Evolutionary conservation across 768 basidiomycete species (phyloP).

Genomic region (Pholiota conissans): DNA sequence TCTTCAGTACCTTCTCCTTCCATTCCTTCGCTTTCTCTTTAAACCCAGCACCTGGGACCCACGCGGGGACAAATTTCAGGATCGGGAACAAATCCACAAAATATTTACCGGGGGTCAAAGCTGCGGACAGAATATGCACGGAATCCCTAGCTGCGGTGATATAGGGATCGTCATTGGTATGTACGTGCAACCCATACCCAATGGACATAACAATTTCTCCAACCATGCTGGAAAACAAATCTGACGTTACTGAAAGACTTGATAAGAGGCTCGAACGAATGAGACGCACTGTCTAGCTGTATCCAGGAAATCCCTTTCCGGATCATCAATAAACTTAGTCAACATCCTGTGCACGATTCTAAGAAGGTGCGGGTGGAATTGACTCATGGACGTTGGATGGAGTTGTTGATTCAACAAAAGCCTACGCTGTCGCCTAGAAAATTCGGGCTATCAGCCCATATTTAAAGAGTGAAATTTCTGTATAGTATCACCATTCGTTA

Average conservation of each 20-base stretch:
- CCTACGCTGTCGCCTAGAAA: constrained; percentile 16
- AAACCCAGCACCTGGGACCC: constrained; percentile 64
- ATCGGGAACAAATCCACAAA: constrained; percentile 43
- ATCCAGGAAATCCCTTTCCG: constrained; percentile 27
- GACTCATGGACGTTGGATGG: constrained; percentile 9
- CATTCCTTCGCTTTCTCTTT: constrained; percentile 47
- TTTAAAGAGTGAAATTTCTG: no score
- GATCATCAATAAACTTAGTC: constrained; percentile 29
- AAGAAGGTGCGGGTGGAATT: constrained; percentile 25
- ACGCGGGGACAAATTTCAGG: constrained; percentile 48
- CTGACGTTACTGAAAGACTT: background rate
- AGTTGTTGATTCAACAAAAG: constrained; percentile 17
- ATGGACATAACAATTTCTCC: constrained; percentile 35
- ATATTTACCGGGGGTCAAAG: constrained; percentile 40
- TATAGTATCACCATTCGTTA: no score
- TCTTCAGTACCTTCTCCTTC: constrained; percentile 32
- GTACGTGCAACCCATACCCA: constrained; percentile 36
- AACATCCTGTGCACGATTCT: constrained; percentile 24
- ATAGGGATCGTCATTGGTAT: constrained; percentile 29
- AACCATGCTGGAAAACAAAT: constrained; percentile 19
- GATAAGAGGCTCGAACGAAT: constrained; percentile 10
- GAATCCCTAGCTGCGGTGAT: constrained; percentile 19
- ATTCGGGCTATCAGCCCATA: background rate
- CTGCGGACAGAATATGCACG: constrained; percentile 28
- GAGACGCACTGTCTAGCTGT: constrained; percentile 33